These are phyloP conservation scores for Alternaria sp. DNA, from an alignment of 2,329 filamentous ascomycete genomes.

Conservation along the genomic window DNA sequence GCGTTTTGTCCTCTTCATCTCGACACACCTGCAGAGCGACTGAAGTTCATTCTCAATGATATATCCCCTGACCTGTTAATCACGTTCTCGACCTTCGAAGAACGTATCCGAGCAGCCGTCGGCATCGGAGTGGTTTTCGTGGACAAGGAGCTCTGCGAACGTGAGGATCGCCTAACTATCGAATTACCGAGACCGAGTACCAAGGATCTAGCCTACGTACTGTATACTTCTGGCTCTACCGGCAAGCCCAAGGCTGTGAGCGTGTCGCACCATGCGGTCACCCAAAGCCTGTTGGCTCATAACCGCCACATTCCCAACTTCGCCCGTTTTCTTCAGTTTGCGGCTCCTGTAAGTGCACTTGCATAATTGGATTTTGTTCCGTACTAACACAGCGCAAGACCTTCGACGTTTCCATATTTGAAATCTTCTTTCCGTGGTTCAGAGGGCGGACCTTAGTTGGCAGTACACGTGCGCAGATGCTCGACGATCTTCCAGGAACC, in stretches of 20 bases:
- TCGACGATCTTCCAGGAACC: conserved; percentile 75
- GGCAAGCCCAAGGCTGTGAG: conserved; percentile 88
- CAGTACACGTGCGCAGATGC: conserved; percentile 72
- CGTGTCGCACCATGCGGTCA: conserved; percentile 79
- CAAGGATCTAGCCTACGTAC: conserved; percentile 76
- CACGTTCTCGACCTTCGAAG: conserved; percentile 62
- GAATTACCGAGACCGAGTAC: conserved; percentile 27
- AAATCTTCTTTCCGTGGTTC: conserved; percentile 88
- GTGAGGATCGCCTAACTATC: conserved; percentile 28
- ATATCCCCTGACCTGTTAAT: conserved; percentile 74
- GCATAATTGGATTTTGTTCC: not conserved
- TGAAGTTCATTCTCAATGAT: conserved; percentile 83
- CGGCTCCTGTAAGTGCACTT: conserved; percentile 65
- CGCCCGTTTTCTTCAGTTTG: conserved; percentile 85
- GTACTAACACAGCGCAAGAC: conserved; percentile 56
- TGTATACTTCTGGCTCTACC: conserved; percentile 93
- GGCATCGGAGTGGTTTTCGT: conserved; percentile 53
- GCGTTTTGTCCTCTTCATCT: conserved; percentile 86
- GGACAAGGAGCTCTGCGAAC: conserved; percentile 49
- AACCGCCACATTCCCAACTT: conserved; percentile 79
- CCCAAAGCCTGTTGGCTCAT: conserved; percentile 84
- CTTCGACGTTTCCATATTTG: conserved; percentile 94
- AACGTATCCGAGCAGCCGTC: conserved; percentile 50
- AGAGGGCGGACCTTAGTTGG: conserved; percentile 76
- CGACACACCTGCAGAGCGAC: conserved; percentile 77